A percentile compares a stretch with the other conserved stretches of the same genome.
phyloP scores from a whole-genome alignment of 305 asterid species.

The Stenogyne calaminthoides region DNA sequence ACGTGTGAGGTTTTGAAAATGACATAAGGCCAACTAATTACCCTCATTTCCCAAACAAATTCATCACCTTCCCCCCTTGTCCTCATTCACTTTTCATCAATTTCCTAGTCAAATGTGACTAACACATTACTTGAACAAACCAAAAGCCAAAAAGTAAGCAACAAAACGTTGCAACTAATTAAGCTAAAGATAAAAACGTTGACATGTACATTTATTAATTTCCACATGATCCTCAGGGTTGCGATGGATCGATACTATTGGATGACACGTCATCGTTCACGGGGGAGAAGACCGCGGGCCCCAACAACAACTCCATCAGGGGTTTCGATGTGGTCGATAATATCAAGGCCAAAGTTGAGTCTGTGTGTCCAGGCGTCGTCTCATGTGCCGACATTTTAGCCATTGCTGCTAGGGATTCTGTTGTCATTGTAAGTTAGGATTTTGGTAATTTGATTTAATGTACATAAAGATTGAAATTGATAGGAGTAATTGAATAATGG shows the following conservation, averaged over 20 bases:
- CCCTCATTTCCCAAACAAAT: not conserved
- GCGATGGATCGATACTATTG: conserved; percentile 57
- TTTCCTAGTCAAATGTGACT: too few relatives aligned
- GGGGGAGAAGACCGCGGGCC: conserved; percentile 51
- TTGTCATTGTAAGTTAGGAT: conserved; percentile 33
- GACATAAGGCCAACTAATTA: not conserved
- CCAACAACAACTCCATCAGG: conserved; percentile 52
- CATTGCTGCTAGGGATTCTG: conserved; percentile 55
- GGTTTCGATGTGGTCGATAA: conserved; percentile 50
- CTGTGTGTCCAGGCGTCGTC: conserved; percentile 51
- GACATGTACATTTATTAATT: too few relatives aligned
- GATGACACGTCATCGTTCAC: conserved; percentile 44
- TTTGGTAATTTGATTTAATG: too few relatives aligned
- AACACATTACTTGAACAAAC: too few relatives aligned
- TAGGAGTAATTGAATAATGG: not conserved
- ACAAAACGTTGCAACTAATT: too few relatives aligned
- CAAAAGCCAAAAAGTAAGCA: too few relatives aligned
- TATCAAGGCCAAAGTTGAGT: conserved; percentile 54
- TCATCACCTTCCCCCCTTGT: not conserved
- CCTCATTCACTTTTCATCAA: too few relatives aligned
- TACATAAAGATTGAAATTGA: not conserved
- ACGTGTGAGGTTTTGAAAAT: not conserved
- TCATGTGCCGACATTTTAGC: conserved; percentile 61
- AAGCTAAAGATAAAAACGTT: too few relatives aligned
- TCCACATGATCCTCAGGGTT: conserved; percentile 51